Evolutionary conservation across 1,139 yeast species (phyloP).

Genomic region (Meyerozyma carpophila): DNA sequence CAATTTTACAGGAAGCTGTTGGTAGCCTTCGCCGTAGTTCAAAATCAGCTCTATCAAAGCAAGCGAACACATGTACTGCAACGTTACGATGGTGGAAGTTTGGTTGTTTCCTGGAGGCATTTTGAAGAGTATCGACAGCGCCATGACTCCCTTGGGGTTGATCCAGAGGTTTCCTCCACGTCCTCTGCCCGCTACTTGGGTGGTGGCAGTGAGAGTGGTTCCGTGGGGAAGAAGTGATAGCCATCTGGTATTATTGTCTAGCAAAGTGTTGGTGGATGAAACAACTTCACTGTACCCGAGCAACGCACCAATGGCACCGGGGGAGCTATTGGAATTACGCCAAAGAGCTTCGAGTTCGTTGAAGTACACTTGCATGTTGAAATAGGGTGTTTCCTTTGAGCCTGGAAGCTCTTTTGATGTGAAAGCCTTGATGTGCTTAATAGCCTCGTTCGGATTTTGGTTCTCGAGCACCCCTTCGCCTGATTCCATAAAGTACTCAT

Average conservation of each 20-base stretch:
- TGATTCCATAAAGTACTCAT: constrained; percentile 12
- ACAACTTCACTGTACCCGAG: constrained; percentile 82
- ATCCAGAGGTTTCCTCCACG: constrained; percentile 96
- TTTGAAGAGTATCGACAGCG: constrained; percentile 67
- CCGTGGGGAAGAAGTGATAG: constrained; percentile 66
- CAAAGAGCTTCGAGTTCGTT: constrained; percentile 32
- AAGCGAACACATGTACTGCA: constrained; percentile 80
- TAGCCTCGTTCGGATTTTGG: constrained; percentile 50
- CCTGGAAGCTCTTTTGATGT: constrained; percentile 42
- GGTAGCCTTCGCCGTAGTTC: constrained; percentile 59
- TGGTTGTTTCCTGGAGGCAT: constrained; percentile 44
- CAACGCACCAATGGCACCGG: constrained; percentile 51
- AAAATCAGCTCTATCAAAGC: constrained; percentile 79
- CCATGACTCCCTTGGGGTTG: constrained; percentile 87
- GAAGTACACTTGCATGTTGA: constrained; percentile 58
- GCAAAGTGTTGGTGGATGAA: constrained; percentile 76
- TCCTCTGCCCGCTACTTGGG: constrained; percentile 89
- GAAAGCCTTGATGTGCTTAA: constrained; percentile 48
- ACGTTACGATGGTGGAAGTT: constrained; percentile 53
- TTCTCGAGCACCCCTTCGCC: constrained; percentile 17
- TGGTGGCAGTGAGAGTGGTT: constrained; percentile 64
- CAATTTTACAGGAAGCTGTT: constrained; percentile 69
- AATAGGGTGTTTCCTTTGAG: constrained; percentile 58
- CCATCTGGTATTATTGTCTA: constrained; percentile 65
- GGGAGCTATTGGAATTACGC: constrained; percentile 10